These are phyloP conservation scores for Ceratocystis destructans DNA, from an alignment of 2,329 filamentous ascomycete species.

Conservation along the genomic window DNA sequence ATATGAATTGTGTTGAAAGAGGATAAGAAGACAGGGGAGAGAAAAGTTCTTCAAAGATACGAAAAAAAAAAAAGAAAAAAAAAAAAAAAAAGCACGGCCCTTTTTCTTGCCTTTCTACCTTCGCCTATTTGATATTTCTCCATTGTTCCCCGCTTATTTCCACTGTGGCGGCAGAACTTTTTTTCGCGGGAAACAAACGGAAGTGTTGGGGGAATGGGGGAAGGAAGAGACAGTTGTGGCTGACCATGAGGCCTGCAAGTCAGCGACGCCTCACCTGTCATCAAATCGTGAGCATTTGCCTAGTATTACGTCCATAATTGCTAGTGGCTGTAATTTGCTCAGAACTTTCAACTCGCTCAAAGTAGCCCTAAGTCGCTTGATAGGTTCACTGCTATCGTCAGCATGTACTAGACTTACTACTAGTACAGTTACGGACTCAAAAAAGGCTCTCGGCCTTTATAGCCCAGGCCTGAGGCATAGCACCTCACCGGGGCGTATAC, in stretches of 20 bases:
- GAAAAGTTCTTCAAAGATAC: constrained; percentile 12
- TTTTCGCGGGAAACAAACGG: too few relatives aligned
- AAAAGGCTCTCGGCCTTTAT: too few relatives aligned
- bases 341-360: too few relatives aligned
- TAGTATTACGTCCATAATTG: neutral
- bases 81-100: constrained; percentile 16
- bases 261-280: neutral
- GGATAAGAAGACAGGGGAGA: constrained; percentile 4
- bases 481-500: too few relatives aligned
- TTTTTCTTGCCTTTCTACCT: constrained; percentile 9
- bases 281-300: neutral
- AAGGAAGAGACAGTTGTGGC: neutral
- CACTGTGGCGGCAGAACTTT: constrained; percentile 10
- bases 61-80: too few relatives aligned
- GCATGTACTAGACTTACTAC: too few relatives aligned
- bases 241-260: neutral
- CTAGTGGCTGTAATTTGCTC: too few relatives aligned
- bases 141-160: constrained; percentile 6
- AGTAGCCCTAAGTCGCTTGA: too few relatives aligned
- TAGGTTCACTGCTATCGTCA: too few relatives aligned
- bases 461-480: too few relatives aligned
- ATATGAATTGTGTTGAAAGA: constrained; percentile 5
- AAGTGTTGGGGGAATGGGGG: neutral
- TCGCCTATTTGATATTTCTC: neutral
- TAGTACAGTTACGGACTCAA: too few relatives aligned